phyloP scores from a whole-genome alignment of 73 alveolate species.

The Uronychia binucleata region DNA sequence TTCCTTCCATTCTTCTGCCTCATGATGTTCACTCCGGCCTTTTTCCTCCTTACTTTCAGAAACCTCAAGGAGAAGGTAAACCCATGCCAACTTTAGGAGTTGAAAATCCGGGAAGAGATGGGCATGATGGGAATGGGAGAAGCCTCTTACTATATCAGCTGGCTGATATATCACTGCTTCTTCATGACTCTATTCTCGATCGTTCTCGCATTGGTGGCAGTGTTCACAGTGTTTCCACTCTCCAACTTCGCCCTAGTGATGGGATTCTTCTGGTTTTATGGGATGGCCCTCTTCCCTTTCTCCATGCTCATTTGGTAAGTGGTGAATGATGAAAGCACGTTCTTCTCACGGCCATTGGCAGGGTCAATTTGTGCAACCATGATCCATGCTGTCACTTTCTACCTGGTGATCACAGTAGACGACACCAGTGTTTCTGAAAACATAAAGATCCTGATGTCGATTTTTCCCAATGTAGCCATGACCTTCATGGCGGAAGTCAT shows the following conservation, averaged over 20 bases:
- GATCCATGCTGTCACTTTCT: constrained; percentile 49
- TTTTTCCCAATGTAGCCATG: too few relatives aligned
- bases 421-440: too few relatives aligned
- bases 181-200: too few relatives aligned
- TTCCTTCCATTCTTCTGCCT: background rate
- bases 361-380: constrained; percentile 33
- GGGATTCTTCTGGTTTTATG: constrained; percentile 41
- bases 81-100: too few relatives aligned
- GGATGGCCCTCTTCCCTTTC: constrained; percentile 56
- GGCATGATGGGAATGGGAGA: too few relatives aligned
- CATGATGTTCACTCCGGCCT: background rate
- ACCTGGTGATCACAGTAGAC: constrained; percentile 43
- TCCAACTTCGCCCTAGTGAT: constrained; percentile 37
- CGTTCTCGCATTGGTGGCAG: too few relatives aligned
- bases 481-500: too few relatives aligned
- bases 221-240: constrained; percentile 7
- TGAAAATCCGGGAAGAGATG: too few relatives aligned
- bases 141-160: too few relatives aligned
- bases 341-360: constrained; percentile 67
- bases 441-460: too few relatives aligned
- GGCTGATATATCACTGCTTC: too few relatives aligned
- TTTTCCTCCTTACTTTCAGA: background rate
- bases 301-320: constrained; percentile 50
- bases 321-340: too few relatives aligned
- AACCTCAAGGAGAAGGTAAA: constrained; percentile 16